Conservation (phyloP, 441 rosid species). For the Codiaeum variegatum region DNA sequence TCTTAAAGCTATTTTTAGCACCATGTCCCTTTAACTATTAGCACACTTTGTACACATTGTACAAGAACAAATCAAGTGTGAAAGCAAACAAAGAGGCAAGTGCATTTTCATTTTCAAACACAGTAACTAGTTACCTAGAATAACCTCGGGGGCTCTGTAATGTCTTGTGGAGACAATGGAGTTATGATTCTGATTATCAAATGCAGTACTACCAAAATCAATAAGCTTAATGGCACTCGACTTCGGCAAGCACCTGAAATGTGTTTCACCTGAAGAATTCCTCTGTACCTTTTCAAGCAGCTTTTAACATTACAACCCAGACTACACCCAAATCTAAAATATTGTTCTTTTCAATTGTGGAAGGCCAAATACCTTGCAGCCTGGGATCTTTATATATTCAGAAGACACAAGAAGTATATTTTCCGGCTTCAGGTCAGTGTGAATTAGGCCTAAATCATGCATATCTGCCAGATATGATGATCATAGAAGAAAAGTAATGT, state of each 20-base stretch:
- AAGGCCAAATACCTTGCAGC: constrained; percentile 55
- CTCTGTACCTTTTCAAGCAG: constrained; percentile 63
- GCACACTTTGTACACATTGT: constrained; percentile 5
- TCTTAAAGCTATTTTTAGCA: not conserved
- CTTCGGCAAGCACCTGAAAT: constrained; percentile 79
- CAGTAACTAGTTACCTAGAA: constrained; percentile 52
- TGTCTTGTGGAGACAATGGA: constrained; percentile 81
- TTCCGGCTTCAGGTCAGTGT: constrained; percentile 92
- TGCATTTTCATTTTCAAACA: constrained; percentile 23
- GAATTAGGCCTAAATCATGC: constrained; percentile 78
- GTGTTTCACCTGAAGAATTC: constrained; percentile 53
- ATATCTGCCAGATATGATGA: constrained; percentile 50
- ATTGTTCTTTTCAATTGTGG: constrained; percentile 21
- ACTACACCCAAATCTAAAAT: constrained; percentile 31
- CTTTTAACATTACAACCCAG: constrained; percentile 27
- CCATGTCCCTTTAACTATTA: not conserved
- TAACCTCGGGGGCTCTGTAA: constrained; percentile 90
- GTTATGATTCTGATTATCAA: constrained; percentile 71
- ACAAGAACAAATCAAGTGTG: constrained; percentile 8
- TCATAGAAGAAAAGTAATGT: constrained; percentile 26
- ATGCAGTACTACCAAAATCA: constrained; percentile 88
- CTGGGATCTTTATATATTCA: constrained; percentile 64
- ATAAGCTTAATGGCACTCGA: constrained; percentile 93
- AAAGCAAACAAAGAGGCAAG: constrained; percentile 22
- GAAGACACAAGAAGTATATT: constrained; percentile 81